Base-by-base conservation (phyloP, 2,329 filamentous ascomycete genomes). In the Colletotrichum viniferum region DNA sequence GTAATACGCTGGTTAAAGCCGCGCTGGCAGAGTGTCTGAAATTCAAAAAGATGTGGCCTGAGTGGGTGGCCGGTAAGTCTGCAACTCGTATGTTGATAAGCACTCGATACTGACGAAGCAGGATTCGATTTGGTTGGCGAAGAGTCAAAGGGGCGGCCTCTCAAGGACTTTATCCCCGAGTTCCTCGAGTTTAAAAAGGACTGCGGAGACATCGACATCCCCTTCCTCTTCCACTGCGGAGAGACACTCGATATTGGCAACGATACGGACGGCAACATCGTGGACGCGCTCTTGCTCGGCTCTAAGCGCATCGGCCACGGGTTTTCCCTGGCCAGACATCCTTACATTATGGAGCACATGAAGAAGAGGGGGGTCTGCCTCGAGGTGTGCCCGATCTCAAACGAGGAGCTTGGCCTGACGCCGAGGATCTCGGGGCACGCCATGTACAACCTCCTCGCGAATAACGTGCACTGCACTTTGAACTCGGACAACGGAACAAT, bases 361-460 rank as follows among this genome's bases (percentile, higher is more conserved):
- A 92, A 90, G 82, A 83, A 87, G 73, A 86, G 86, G n/a, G 86
- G 88, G 12, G 90, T 95, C 38, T 94, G 93, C 78, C 87, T 96
- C n/a, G 94, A 96, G 84, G 85, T 94, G 2, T 95, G 94, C 78
- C 94, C 94, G 1, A 95, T 95, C 65, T 95, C 93, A 1, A 96
- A 95, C 80, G 94, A 96, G 85, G 86, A 95, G 1, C 84, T 95
- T 21, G 93, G 94, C 38, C 87, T 96, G 21, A 94, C 92, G 66
- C 89, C 92, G 10, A 88, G 90, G 61, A 88, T 92, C 72, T 88
- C 89, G 48, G 92, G 93, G 14, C 94, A 95, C 79, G 85, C 92
- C 18, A 90, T 93, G 81, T 94, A 94, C 52, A 87, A 88, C 76
- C 85, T 96, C 28, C 86, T 95, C 70, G 93, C 93, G n/a, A 92